Evolutionary conservation across 768 basidiomycete genomes (phyloP).

Genomic region (Grammothele lineata): DNA sequence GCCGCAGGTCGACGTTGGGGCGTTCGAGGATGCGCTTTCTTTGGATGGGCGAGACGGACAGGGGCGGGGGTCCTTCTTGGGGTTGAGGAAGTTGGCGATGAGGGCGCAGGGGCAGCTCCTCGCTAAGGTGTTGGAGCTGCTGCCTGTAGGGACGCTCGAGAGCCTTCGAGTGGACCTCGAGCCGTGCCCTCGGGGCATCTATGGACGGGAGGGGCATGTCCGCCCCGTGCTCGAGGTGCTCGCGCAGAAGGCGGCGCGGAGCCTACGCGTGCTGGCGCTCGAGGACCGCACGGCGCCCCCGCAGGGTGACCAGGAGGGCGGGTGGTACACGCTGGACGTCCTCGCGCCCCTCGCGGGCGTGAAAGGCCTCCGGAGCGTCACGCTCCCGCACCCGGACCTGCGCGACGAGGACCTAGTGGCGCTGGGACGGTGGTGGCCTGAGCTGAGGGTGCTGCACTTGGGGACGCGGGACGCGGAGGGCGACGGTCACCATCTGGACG

Average conservation of each 20-base stretch:
- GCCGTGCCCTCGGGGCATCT: conserved; percentile 3
- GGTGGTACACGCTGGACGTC: conserved; percentile 18
- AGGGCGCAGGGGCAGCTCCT: conserved; percentile 12
- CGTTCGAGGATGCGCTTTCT: neutral
- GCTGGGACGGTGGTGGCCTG: conserved; percentile 28
- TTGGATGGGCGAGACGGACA: no score
- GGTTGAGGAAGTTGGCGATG: neutral
- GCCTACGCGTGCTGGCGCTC: conserved; percentile 19
- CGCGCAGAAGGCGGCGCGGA: conserved; percentile 14
- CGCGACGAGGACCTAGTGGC: conserved; percentile 22
- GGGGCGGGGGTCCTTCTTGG: neutral
- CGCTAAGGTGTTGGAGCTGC: neutral
- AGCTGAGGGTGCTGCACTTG: conserved; percentile 22
- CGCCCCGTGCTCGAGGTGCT: conserved; percentile 18
- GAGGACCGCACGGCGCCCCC: conserved; percentile 15
- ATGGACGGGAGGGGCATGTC: conserved; percentile 3
- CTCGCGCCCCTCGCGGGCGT: conserved; percentile 23
- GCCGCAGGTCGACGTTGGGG: neutral
- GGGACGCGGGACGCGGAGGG: conserved; percentile 16
- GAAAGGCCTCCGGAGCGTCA: conserved; percentile 21
- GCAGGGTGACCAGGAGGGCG: neutral
- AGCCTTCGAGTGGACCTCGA: conserved; percentile 11
- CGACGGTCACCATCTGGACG: neutral
- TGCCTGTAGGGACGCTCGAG: no score
- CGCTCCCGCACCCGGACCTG: conserved; percentile 22